phyloP scores from a whole-genome alignment of 176 grass and related monocot genomes.

The Poa pratensis region DNA sequence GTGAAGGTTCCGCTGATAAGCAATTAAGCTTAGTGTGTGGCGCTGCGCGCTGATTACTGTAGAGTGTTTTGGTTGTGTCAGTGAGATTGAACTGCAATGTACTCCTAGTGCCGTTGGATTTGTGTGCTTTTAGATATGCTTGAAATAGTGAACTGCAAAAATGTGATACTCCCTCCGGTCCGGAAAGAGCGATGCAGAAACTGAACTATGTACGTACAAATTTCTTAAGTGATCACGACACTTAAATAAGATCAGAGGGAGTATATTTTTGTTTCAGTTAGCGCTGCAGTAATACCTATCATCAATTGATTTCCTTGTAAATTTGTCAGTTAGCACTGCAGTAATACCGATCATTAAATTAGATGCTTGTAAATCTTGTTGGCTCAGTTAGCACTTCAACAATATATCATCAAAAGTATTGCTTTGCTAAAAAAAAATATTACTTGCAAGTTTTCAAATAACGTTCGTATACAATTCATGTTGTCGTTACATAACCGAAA shows the following conservation, averaged over 20 bases:
- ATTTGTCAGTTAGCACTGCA: not conserved
- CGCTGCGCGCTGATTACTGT: not conserved
- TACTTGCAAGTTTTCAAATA: not conserved
- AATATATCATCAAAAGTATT: not conserved
- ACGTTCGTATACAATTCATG: not conserved
- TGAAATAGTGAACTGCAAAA: not conserved
- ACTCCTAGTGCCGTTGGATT: not conserved
- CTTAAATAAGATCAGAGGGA: too few relatives aligned
- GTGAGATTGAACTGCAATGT: not conserved
- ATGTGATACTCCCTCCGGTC: too few relatives aligned
- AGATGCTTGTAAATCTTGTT: not conserved
- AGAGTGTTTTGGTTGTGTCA: not conserved
- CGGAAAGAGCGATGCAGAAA: too few relatives aligned
- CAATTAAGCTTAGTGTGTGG: slow-evolving; percentile 6
- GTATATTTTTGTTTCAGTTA: not conserved
- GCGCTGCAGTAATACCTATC: not conserved
- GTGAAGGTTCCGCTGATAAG: not conserved
- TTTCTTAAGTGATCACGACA: too few relatives aligned
- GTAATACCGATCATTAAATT: not conserved
- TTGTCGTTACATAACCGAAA: not conserved
- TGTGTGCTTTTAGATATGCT: not conserved
- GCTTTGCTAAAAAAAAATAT: not conserved
- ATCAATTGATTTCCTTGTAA: not conserved
- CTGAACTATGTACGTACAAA: too few relatives aligned
- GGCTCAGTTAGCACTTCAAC: not conserved